A percentile compares a stretch with the other conserved stretches of the same genome.
These are phyloP conservation scores for Saccharum hybrid DNA, from an alignment of 202 grass and related monocot species.

Conservation along the genomic window DNA sequence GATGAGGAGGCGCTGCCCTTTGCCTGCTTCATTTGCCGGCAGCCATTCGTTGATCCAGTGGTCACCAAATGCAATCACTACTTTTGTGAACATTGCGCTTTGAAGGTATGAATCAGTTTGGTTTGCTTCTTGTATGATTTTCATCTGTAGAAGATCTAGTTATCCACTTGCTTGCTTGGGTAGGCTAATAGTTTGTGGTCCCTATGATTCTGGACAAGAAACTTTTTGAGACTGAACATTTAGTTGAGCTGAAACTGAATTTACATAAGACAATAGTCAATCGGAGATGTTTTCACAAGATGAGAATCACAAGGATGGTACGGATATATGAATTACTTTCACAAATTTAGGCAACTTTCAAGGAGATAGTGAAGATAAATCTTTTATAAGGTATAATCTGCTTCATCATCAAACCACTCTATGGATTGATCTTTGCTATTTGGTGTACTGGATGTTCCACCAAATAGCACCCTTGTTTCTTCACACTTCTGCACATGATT, in stretches of 20 bases:
- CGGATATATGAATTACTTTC: not conserved
- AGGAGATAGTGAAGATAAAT: not conserved
- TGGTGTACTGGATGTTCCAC: not conserved
- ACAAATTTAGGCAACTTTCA: not conserved
- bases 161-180: slow-evolving; percentile 5
- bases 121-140: slow-evolving; percentile 18
- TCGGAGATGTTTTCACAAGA: not conserved
- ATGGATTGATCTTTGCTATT: not conserved
- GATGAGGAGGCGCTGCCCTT: slow-evolving; percentile 81
- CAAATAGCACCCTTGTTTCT: not conserved
- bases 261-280: not conserved
- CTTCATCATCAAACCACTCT: not conserved
- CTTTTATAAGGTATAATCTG: not conserved
- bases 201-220: not conserved
- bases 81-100: slow-evolving; percentile 91
- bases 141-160: slow-evolving; percentile 8
- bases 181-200: not conserved
- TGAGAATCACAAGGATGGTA: not conserved
- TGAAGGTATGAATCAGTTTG: slow-evolving; percentile 61
- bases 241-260: not conserved
- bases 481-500: not conserved
- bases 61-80: slow-evolving; percentile 96
- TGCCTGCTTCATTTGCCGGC: slow-evolving; percentile 85
- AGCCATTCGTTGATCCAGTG: slow-evolving; percentile 86
- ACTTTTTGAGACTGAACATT: not conserved